A percentile compares a stretch with the other conserved stretches of the same genome.
phyloP scores from a whole-genome alignment of 306 rosid species.

The Geum urbanum region DNA sequence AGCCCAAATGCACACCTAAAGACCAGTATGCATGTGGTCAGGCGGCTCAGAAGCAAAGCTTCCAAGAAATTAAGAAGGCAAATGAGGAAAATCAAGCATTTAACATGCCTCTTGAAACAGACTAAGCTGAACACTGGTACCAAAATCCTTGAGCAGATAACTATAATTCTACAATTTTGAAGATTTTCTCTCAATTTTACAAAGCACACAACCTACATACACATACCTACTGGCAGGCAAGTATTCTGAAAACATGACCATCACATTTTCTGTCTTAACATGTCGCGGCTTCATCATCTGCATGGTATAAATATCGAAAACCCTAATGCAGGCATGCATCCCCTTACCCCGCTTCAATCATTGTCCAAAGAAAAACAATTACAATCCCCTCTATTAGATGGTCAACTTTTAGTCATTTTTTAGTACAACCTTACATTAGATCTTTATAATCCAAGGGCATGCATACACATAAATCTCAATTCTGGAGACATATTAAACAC shows the following conservation, averaged over 20 bases:
- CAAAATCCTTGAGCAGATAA: conserved; percentile 1
- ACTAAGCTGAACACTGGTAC: not conserved
- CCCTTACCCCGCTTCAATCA: not conserved
- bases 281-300: not conserved
- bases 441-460: not conserved
- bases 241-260: not conserved
- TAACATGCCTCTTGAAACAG: not conserved
- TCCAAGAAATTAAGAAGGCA: not conserved
- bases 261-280: not conserved
- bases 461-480: not conserved
- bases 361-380: not conserved
- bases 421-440: not conserved
- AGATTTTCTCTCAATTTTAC: conserved; percentile 1
- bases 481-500: not conserved
- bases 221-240: not conserved
- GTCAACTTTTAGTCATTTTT: not conserved
- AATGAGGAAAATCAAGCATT: not conserved
- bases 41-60: not conserved
- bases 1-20: not conserved
- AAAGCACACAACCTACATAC: conserved; percentile 1
- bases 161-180: not conserved
- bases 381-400: not conserved
- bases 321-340: not conserved
- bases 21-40: not conserved
- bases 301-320: not conserved